A percentile compares a stretch with the other conserved stretches of the same genome.
Evolutionary conservation across 805 yeast genomes (phyloP).

Genomic region (Kodamaea kakaduensis): DNA sequence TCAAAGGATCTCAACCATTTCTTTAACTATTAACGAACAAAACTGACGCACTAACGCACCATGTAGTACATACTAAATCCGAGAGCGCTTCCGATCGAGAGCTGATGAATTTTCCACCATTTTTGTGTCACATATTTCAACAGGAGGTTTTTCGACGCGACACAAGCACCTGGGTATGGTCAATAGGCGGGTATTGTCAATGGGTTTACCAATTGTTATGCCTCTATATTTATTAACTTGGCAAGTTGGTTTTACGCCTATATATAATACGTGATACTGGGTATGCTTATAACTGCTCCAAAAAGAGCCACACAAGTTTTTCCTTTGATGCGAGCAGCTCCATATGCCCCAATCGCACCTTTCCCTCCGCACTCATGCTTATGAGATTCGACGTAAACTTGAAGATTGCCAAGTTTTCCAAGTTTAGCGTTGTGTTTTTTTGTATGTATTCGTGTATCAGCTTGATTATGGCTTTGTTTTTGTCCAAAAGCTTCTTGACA

Average conservation of each 20-base stretch:
- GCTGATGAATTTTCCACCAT: too few relatives aligned
- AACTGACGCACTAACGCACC: too few relatives aligned
- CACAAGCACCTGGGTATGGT: too few relatives aligned
- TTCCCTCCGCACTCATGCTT: conserved; percentile 22
- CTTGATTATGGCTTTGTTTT: conserved; percentile 9
- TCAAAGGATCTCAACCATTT: too few relatives aligned
- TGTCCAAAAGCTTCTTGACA: conserved; percentile 7
- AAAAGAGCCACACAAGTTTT: conserved; percentile 15
- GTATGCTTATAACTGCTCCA: conserved; percentile 12
- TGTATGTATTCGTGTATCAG: conserved; percentile 19
- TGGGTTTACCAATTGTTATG: not conserved
- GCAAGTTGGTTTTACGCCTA: not conserved
- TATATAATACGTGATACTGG: too few relatives aligned
- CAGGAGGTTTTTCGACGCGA: too few relatives aligned
- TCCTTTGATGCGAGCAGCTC: conserved; percentile 1
- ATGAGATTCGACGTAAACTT: conserved; percentile 19
- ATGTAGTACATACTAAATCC: too few relatives aligned
- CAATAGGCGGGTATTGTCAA: too few relatives aligned
- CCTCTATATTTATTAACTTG: not conserved
- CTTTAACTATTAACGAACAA: too few relatives aligned
- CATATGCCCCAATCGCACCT: conserved; percentile 15
- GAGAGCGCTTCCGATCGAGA: too few relatives aligned
- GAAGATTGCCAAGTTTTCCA: conserved; percentile 18
- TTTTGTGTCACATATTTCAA: too few relatives aligned
- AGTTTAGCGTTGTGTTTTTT: conserved; percentile 18